Evolutionary conservation across 352 stramenopile genomes (phyloP), one percentile per base, ranked within the genome.

Genomic region (Phytophthora europaea): DNA sequence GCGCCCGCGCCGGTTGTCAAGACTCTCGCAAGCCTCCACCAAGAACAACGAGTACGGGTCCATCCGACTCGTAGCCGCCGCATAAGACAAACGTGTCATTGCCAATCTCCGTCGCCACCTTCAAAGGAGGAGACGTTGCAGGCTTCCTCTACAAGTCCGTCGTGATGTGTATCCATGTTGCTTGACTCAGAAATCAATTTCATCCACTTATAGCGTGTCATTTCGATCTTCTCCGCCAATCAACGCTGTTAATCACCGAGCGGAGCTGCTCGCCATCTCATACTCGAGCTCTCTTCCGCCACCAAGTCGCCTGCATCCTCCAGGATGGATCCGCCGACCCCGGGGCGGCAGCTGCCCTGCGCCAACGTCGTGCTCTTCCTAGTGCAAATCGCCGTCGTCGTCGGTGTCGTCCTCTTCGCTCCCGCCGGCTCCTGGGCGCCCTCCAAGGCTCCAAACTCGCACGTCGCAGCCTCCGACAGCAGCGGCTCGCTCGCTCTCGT

Each of bases 351-450:
- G 36, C 65, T 85, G 50, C 72, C 78, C 36, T 61, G 28, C 56
- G 57, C 67, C 63, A 85, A 85, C 70, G 51, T 80, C 34, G 48
- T 76, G n/a, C 55, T 80, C 36, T 85, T 80, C 61, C 4, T 64
- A 20, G 16, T 80, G 13, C 75, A 85, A 68, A 34, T 78, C 54
- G 56, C 59, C 36, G 61, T 80, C 6, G 59, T 48, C 26, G 52
- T 73, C 9, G 45, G 61, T 20, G 65, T 84, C 65, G 72, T 72
- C 48, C 28, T 74, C 12, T 82, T 82, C 55, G 78, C 78, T 0
- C 75, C 78, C 13, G 75, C 82, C 12, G 72, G 67, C 22, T 76
- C 78, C 10, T 84, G 78, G 78, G 18, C 65, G 16, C 56, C 75
- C 31, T 38, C 51, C 16, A 68, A 40, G 22, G 13, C 34, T 1